phyloP scores from a whole-genome alignment of 2,329 filamentous ascomycete genomes.

The Fusarium paranaense region DNA sequence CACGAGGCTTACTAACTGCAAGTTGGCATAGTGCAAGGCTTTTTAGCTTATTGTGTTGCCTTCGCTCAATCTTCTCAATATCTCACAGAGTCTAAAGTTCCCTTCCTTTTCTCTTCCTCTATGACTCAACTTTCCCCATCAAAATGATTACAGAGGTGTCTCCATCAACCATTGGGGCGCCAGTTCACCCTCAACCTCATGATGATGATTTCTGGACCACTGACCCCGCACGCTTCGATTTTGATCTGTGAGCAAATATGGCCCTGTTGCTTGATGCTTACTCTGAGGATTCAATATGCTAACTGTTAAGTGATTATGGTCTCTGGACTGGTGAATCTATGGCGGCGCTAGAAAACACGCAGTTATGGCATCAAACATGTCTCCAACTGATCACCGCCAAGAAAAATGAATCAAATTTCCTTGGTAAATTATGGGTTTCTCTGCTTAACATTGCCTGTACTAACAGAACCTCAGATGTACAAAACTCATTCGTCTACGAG shows the following conservation, averaged over 20 bases:
- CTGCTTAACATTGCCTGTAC: neutral
- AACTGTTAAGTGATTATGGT: neutral
- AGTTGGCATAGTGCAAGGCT: neutral
- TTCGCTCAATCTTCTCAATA: neutral
- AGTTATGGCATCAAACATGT: neutral
- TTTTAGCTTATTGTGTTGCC: no score
- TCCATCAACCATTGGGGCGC: neutral
- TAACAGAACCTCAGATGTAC: neutral
- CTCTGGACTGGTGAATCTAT: accelerated
- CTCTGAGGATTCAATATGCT: no score
- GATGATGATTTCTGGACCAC: neutral
- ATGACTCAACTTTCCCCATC: neutral
- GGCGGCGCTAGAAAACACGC: neutral
- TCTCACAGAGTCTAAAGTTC: no score
- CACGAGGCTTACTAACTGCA: neutral
- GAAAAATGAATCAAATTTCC: neutral
- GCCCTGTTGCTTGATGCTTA: neutral
- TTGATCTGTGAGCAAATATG: neutral
- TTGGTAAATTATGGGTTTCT: neutral
- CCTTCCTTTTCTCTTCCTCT: accelerated
- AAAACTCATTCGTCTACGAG: neutral
- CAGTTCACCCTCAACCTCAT: neutral
- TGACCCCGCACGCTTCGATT: neutral
- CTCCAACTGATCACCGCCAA: neutral
- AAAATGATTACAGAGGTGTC: neutral